Percentiles rank a stretch among this genome's conserved stretches.
phyloP scores from a whole-genome alignment of 768 basidiomycete genomes.

The Podaxis mareebaensis region DNA sequence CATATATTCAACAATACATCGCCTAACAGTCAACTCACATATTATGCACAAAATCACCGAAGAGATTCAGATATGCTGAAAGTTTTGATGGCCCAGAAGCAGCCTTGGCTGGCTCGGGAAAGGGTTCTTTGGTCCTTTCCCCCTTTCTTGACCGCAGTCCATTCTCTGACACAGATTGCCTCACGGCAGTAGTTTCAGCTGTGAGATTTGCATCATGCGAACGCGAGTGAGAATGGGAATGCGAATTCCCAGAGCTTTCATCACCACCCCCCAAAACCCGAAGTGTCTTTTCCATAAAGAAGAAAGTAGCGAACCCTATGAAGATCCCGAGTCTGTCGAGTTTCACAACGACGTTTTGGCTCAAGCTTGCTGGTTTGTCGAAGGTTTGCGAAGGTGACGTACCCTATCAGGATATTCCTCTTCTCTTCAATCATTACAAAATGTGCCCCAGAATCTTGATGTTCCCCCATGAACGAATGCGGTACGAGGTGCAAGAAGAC shows the following conservation, averaged over 20 bases:
- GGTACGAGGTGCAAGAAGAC: conserved; percentile 92
- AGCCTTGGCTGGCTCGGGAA: conserved; percentile 27
- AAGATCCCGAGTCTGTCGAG: conserved; percentile 72
- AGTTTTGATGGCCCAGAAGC: conserved; percentile 70
- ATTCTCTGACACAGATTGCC: conserved; percentile 39
- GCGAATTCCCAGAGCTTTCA: conserved; percentile 56
- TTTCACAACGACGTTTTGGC: background rate
- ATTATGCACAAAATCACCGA: conserved; percentile 93
- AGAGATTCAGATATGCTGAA: conserved; percentile 90
- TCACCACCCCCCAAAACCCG: conserved; percentile 70
- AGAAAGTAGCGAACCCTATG: conserved; percentile 85
- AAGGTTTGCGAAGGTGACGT: conserved; percentile 22
- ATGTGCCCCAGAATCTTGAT: conserved; percentile 68
- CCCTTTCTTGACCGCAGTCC: conserved; percentile 52
- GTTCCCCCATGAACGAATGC: conserved; percentile 90
- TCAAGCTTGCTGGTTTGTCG: background rate
- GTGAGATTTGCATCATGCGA: conserved; percentile 20
- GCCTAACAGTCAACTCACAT: conserved; percentile 53
- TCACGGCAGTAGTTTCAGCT: conserved; percentile 33
- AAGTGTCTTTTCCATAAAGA: conserved; percentile 91
- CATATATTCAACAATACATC: conserved; percentile 18
- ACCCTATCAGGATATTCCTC: conserved; percentile 90
- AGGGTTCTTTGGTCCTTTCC: conserved; percentile 26
- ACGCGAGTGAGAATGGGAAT: conserved; percentile 65
- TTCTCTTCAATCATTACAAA: conserved; percentile 89